Conservation (phyloP, 768 basidiomycete genomes). For the Leccinum truebloodii region DNA sequence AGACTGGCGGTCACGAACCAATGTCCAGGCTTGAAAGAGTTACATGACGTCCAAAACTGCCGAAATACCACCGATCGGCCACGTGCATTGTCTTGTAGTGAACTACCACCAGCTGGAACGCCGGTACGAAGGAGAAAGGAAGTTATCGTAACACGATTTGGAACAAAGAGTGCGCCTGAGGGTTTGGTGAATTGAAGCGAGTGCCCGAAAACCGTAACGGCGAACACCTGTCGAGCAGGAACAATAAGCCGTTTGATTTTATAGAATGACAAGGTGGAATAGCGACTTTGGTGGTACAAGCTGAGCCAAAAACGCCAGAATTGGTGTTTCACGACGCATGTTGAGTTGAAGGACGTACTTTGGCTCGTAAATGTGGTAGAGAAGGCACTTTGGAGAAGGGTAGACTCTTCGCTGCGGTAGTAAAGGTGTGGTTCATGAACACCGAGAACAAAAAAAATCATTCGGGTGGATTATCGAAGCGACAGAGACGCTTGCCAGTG, state of each 20-base stretch:
- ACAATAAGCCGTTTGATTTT: neutral
- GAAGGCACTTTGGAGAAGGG: conserved; percentile 1
- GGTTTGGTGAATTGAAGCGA: neutral
- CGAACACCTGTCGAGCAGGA: neutral
- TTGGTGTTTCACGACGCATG: conserved; percentile 5
- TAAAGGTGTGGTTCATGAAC: conserved; percentile 2
- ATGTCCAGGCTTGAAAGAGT: conserved; percentile 4
- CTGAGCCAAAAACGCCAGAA: conserved; percentile 2
- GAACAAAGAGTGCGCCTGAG: conserved; percentile 3
- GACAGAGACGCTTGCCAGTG: neutral
- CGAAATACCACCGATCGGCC: conserved; percentile 21
- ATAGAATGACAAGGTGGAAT: conserved; percentile 8
- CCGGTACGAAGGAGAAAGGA: neutral
- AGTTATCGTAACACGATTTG: neutral
- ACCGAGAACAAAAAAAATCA: conserved; percentile 3
- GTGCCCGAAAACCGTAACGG: neutral
- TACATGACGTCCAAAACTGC: conserved; percentile 1
- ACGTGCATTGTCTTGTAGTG: conserved; percentile 6
- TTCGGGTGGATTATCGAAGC: conserved; percentile 1
- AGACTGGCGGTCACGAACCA: neutral
- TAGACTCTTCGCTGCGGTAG: neutral
- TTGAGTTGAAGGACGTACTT: conserved; percentile 4
- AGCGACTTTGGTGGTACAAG: conserved; percentile 2
- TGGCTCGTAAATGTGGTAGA: conserved; percentile 1
- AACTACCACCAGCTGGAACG: neutral